A percentile compares a stretch with the other conserved stretches of the same genome.
Evolutionary conservation across 208 protist species (phyloP).

Genomic region (Wallacemonas sp.): DNA sequence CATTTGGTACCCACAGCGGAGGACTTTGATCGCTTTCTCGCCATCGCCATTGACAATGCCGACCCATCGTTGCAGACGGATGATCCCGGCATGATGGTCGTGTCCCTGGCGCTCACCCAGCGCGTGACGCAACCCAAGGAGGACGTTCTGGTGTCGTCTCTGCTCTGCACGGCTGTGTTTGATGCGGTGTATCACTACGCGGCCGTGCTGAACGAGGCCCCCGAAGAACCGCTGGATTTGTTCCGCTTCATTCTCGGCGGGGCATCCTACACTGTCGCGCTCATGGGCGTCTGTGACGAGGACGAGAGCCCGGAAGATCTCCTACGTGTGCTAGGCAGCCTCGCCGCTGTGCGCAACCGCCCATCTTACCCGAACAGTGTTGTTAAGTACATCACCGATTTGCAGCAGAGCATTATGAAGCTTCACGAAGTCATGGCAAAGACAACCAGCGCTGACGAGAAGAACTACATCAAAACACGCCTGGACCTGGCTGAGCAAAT

Average conservation of each 20-base stretch:
- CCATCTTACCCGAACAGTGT: slow-evolving; percentile 55
- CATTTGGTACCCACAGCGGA: slow-evolving; percentile 50
- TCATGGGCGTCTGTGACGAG: slow-evolving; percentile 72
- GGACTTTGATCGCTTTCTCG: slow-evolving; percentile 69
- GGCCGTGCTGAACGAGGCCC: slow-evolving; percentile 35
- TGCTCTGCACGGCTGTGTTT: slow-evolving; percentile 71
- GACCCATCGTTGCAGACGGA: slow-evolving; percentile 61
- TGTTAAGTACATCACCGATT: slow-evolving; percentile 44
- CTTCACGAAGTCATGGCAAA: slow-evolving; percentile 39
- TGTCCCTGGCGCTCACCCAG: slow-evolving; percentile 59
- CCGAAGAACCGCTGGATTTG: slow-evolving; percentile 56
- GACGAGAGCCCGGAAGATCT: slow-evolving; percentile 56
- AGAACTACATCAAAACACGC: slow-evolving; percentile 43
- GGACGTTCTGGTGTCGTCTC: slow-evolving; percentile 70
- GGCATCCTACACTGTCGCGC: slow-evolving; percentile 48
- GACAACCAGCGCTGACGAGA: slow-evolving; percentile 42
- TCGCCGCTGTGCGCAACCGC: slow-evolving; percentile 50
- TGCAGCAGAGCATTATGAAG: slow-evolving; percentile 56
- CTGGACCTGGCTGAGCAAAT: slow-evolving; percentile 45
- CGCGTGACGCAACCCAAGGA: slow-evolving; percentile 34
- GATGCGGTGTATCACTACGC: slow-evolving; percentile 74
- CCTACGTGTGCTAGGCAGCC: slow-evolving; percentile 46
- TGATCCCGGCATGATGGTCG: slow-evolving; percentile 80
- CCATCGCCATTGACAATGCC: slow-evolving; percentile 66
- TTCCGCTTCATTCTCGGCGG: slow-evolving; percentile 62